These are phyloP conservation scores for Erysiphe pulchra DNA, from an alignment of 2,329 filamentous ascomycete genomes.

Conservation along the genomic window DNA sequence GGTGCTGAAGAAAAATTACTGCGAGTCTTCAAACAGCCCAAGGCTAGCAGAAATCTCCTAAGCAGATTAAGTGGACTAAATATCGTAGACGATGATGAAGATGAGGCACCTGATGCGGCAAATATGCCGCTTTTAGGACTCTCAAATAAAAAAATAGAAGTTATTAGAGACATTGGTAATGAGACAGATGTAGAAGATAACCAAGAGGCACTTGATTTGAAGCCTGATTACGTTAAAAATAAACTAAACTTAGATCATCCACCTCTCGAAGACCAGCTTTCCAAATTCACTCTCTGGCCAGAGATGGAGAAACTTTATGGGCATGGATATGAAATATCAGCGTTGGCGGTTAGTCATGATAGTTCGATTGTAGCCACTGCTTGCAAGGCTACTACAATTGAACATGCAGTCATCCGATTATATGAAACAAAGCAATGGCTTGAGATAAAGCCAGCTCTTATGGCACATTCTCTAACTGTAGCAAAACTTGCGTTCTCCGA, in stretches of 20 bases:
- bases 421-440: constrained; percentile 77
- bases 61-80: constrained; percentile 37
- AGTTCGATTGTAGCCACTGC: constrained; percentile 63
- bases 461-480: constrained; percentile 68
- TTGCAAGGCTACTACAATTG: constrained; percentile 74
- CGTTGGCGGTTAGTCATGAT: constrained; percentile 53
- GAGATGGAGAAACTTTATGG: constrained; percentile 93
- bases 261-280: constrained; percentile 71
- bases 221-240: neutral
- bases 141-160: constrained; percentile 76
- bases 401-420: constrained; percentile 80
- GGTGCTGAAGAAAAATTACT: constrained; percentile 97
- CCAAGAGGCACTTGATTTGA: constrained; percentile 18
- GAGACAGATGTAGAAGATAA: neutral
- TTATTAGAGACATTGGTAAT: constrained; percentile 14
- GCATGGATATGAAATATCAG: constrained; percentile 89
- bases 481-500: constrained; percentile 57
- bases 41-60: constrained; percentile 53
- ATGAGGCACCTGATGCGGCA: constrained; percentile 52
- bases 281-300: constrained; percentile 80
- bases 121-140: constrained; percentile 87
- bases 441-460: constrained; percentile 58
- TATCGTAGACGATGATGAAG: constrained; percentile 13
- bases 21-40: constrained; percentile 78
- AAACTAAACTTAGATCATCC: constrained; percentile 44